Evolutionary conservation across 306 rosid species (phyloP), one percentile per base, ranked within the genome.

Genomic region (Citrullus mucosospermus): DNA sequence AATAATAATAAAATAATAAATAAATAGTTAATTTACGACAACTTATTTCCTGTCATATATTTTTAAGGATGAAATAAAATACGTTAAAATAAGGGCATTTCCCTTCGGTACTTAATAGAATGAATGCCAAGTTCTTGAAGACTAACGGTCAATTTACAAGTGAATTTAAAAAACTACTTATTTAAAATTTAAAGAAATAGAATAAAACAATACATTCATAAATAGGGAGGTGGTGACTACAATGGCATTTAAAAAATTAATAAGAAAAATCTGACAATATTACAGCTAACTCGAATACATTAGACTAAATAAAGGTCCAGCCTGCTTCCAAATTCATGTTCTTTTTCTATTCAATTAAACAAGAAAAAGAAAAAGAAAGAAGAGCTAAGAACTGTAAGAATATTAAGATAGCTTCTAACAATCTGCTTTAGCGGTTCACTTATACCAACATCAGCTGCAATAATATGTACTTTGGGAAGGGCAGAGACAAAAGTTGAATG

Each of bases 401-500:
- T 68, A 38, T 68, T 68, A 41, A 67, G 25, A 67, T 36, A 67
- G 73, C 53, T 67, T 32, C 73, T 67, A 67, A 39, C 73, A 67
- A 67, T 36, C 73, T 67, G 48, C 56, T 46, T 20, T 20, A 69
- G 56, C 56, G 56, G 18, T 69, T 69, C 75, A 69, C 28, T 69
- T 57, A 56, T 58, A 78, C 86, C 82, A 72, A 87, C 83, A 87
- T 85, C 89, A 83, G 85, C 87, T 85, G 83, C 81, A 77, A 88
- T 83, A 87, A 81, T 89, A 89, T 92, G 86, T 88, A 91, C 96
- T 87, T 77, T 56, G 22, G 79, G 78, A 80, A 83, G 63, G 65
- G 78, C 39, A 77, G 56, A 69, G 38, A 69, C 75, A n/a, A 44
- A 25, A 9, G 32, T 44, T 22, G 54, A 69, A 69, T 63, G 50